Evolutionary conservation across 2,329 filamentous ascomycete genomes (phyloP).

Genomic region (Trichothecium roseum): DNA sequence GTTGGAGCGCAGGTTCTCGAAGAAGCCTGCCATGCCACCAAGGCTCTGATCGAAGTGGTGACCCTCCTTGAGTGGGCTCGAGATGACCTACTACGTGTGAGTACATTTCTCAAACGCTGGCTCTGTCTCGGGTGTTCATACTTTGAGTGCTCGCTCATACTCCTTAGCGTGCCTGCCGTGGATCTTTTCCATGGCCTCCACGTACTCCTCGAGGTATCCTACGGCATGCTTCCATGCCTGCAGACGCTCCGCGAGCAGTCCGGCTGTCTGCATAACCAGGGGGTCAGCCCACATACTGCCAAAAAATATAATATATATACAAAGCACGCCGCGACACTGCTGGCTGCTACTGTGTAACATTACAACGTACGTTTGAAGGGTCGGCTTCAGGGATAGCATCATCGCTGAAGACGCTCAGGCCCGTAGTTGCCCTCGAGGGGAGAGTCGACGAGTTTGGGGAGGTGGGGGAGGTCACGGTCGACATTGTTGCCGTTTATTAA

Average conservation of each 20-base stretch:
- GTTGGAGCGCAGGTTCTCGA: conserved; percentile 89
- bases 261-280: conserved; percentile 47
- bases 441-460: conserved; percentile 15
- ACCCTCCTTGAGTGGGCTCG: conserved; percentile 74
- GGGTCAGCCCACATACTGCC: background rate
- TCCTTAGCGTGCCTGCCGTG: conserved; percentile 82
- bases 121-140: conserved; percentile 9
- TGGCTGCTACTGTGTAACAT: background rate
- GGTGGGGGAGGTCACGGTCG: conserved; percentile 18
- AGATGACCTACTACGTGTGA: conserved; percentile 53
- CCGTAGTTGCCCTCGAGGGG: conserved; percentile 37
- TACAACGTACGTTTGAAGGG: conserved; percentile 40
- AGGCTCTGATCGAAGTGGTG: conserved; percentile 87
- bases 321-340: too few relatives aligned
- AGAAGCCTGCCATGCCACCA: conserved; percentile 81
- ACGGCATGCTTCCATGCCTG: conserved; percentile 95
- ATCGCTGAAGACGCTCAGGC: conserved; percentile 36
- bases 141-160: conserved; percentile 90
- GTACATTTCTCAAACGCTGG: background rate
- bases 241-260: conserved; percentile 74
- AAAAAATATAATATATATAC: too few relatives aligned
- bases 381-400: conserved; percentile 49
- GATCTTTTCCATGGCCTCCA: conserved; percentile 74
- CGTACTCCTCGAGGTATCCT: conserved; percentile 83
- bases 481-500: conserved; percentile 10